Evolutionary conservation across 768 basidiomycete genomes (phyloP), one percentile per base, ranked within the genome.

Genomic region (Lyophyllum semitale): DNA sequence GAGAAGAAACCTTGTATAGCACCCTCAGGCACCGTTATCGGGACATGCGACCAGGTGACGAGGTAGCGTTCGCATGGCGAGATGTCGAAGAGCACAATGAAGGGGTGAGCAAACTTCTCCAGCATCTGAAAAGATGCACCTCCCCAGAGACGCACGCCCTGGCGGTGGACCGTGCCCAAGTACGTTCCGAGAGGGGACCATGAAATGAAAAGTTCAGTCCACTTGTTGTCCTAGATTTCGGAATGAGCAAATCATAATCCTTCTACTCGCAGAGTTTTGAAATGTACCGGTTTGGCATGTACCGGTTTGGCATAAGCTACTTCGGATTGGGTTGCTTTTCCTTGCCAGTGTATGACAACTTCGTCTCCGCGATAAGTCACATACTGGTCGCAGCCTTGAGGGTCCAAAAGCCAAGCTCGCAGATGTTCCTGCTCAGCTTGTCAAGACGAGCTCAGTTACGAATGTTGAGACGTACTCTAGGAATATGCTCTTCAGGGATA

Each of bases 151-250:
- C 93, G 90, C 55, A 98, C 91, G 71, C 97, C 97, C 70, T 93
- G 95, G 33, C 93, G 85, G 69, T 98, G 95, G 43, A 98, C 82
- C 1, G 96, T 95, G 33, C 94, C 89, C 58, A 98, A 79, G 68
- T 89, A 93, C 17, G 95, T 98, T 30, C 97, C 97, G 49, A 89
- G 80, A 18, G 95, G 95, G 18, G 97, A 98, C 97, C 97, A 99
- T 27, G 91, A 88, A 18, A 94, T 87, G 72, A 96, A 99, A 48
- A 96, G 83, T n/a, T n/a, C n/a, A n/a, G n/a, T n/a, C n/a, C n/a
- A n/a, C n/a, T n/a, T n/a, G n/a, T n/a, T n/a, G n/a, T n/a, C n/a
- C n/a, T n/a, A n/a, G n/a, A n/a, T n/a, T n/a, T n/a, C n/a, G n/a
- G n/a, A n/a, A n/a, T n/a, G n/a, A n/a, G n/a, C n/a, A n/a, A n/a